These are phyloP conservation scores for Calonectria montana DNA, from an alignment of 2,329 filamentous ascomycete species.

Conservation along the genomic window DNA sequence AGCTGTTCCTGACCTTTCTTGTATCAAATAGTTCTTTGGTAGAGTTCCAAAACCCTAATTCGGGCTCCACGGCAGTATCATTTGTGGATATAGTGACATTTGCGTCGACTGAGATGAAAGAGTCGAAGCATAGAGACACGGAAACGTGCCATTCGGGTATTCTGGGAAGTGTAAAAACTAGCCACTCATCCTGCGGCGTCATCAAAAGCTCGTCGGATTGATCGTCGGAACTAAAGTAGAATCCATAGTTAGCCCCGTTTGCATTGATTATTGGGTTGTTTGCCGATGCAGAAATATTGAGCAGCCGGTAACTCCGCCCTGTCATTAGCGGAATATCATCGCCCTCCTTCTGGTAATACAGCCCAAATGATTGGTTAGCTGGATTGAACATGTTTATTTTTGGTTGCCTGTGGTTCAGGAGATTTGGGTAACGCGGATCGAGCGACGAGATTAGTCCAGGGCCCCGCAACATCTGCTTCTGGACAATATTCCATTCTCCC, in stretches of 20 bases:
- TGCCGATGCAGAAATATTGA: neutral
- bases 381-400: neutral
- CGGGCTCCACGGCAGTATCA: neutral
- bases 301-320: slow-evolving; percentile 5
- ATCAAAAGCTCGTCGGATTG: neutral
- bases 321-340: slow-evolving; percentile 11
- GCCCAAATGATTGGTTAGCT: neutral
- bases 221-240: slow-evolving; percentile 8
- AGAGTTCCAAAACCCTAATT: neutral
- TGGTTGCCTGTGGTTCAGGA: neutral
- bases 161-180: neutral
- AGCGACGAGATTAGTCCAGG: slow-evolving; percentile 13
- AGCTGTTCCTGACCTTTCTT: neutral
- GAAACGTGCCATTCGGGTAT: slow-evolving; percentile 8
- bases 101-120: slow-evolving; percentile 9
- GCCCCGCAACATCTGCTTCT: slow-evolving; percentile 2
- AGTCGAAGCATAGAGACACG: slow-evolving; percentile 7
- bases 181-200: slow-evolving; percentile 4
- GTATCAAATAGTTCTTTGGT: neutral
- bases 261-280: neutral
- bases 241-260: neutral
- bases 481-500: slow-evolving; percentile 11
- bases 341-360: neutral
- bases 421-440: neutral
- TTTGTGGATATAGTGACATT: neutral